Evolutionary conservation across 2,329 filamentous ascomycete species (phyloP).

Genomic region (Nemania sp.): DNA sequence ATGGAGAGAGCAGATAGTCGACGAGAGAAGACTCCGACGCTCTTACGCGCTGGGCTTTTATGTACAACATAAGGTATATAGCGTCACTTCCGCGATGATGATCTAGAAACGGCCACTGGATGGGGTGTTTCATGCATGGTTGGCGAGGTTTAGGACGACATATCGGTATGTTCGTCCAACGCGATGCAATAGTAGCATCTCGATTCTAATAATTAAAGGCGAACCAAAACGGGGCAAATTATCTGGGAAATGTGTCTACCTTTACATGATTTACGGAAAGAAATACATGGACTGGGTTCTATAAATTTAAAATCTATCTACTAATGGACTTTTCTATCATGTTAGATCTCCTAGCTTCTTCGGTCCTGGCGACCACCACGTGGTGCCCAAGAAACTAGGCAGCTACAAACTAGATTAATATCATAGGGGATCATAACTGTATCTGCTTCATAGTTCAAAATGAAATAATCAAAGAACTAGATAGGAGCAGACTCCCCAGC

Average conservation of each 20-base stretch:
- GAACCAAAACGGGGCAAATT: slow-evolving; percentile 2
- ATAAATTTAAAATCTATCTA: slow-evolving; percentile 12
- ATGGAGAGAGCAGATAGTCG: neutral
- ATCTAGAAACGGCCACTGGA: slow-evolving; percentile 16
- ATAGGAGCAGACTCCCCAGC: neutral
- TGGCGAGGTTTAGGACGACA: slow-evolving; percentile 25
- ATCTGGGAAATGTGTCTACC: neutral
- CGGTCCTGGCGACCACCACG: neutral
- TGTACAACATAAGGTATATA: slow-evolving; percentile 38
- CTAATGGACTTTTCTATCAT: neutral
- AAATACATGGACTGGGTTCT: slow-evolving; percentile 5
- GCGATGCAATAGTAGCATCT: slow-evolving; percentile 9
- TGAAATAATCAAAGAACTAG: neutral
- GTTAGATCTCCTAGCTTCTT: neutral
- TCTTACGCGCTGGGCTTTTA: slow-evolving; percentile 14
- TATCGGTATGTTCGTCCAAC: slow-evolving; percentile 14
- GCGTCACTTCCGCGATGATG: slow-evolving; percentile 5
- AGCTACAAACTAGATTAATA: neutral
- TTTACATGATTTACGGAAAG: slow-evolving; percentile 13
- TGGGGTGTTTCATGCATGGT: slow-evolving; percentile 16
- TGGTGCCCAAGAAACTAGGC: neutral
- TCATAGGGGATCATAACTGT: neutral
- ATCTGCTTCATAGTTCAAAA: neutral
- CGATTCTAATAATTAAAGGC: slow-evolving; percentile 13
- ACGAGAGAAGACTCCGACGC: slow-evolving; percentile 6